Conservation (phyloP, 495 filamentous ascomycete genomes). For the Aspergillus leporis region DNA sequence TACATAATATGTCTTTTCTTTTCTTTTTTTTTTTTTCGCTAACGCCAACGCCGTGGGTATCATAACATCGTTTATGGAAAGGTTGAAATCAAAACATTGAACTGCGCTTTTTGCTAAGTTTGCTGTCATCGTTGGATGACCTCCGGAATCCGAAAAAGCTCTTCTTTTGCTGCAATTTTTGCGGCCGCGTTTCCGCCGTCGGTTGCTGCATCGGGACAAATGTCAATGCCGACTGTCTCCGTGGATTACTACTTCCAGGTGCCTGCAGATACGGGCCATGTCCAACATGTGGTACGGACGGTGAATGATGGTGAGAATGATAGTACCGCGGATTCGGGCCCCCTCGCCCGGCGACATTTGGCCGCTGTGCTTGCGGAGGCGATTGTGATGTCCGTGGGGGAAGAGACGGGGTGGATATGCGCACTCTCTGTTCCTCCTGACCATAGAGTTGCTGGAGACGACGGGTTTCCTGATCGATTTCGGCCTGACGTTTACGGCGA, state of each 20-base stretch:
- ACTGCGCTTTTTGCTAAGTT: conserved; percentile 53
- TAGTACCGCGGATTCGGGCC: conserved; percentile 22
- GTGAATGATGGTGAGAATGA: conserved; percentile 19
- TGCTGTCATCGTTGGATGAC: conserved; percentile 32
- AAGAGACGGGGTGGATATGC: conserved; percentile 28
- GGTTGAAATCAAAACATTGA: conserved; percentile 48
- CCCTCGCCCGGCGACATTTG: neutral
- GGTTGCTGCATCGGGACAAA: conserved; percentile 17
- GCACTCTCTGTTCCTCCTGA: conserved; percentile 45
- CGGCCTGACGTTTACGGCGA: conserved; percentile 62
- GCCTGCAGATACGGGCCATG: conserved; percentile 32
- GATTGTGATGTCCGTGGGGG: conserved; percentile 29
- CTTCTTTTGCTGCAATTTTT: conserved; percentile 41
- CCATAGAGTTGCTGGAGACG: conserved; percentile 75
- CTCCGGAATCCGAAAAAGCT: conserved; percentile 51
- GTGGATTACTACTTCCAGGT: conserved; percentile 9
- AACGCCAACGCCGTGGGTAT: conserved; percentile 12
- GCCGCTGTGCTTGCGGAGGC: conserved; percentile 19
- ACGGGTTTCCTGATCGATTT: conserved; percentile 83
- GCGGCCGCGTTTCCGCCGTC: conserved; percentile 9
- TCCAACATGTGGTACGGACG: conserved; percentile 18
- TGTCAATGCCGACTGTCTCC: conserved; percentile 21
- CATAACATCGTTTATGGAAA: conserved; percentile 9
- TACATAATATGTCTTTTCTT: neutral
- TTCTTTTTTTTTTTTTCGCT: neutral